Evolutionary conservation across 2,329 filamentous ascomycete species (phyloP), one percentile per base, ranked within the genome.

Genomic region (Ustulina deusta): DNA sequence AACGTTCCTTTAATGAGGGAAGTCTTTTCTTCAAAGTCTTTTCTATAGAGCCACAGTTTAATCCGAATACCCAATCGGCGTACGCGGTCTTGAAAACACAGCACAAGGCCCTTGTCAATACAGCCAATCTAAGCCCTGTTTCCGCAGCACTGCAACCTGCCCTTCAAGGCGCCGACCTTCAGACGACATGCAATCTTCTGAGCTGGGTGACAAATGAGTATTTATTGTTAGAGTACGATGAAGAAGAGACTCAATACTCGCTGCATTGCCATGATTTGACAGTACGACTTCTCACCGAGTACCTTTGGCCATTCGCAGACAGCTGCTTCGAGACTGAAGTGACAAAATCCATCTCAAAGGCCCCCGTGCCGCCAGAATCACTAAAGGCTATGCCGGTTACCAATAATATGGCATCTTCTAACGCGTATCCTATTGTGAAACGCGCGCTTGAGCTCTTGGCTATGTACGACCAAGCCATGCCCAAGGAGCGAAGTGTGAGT

Each of bases 381-480:
- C 78, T 89, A 1, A 85, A 84, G 66, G 85, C 88, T n/a, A 78
- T 79, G 0, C 83, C 84, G 0, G 83, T 84, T 1, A 78, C 83
- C 1, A 81, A 83, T 27, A 84, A 83, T 11, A 79, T 84, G 0
- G 81, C 85, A 0, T 85, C 85, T 1, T 87, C 87, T 1, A 89
- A 87, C 70, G 86, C 87, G 0, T 85, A 87, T 70, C 86, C 87
- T 0, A 81, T 87, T 1, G 85, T 89, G 6, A 88, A 86, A 72
- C 83, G 82, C 34, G 88, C 88, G 0, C 79, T 89, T 10, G 86
- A 88, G 69, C 79, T 91, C 22, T 78, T 91, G 9, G 80, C 83
- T 65, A 83, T 89, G 84, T 90, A 90, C 73, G 89, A 90, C 70
- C 86, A 87, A 69, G 85, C 85, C 44, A 89, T 89, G 86, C 87